Base-by-base conservation (phyloP, 768 basidiomycete genomes). In the Rhizopogon salebrosus region DNA sequence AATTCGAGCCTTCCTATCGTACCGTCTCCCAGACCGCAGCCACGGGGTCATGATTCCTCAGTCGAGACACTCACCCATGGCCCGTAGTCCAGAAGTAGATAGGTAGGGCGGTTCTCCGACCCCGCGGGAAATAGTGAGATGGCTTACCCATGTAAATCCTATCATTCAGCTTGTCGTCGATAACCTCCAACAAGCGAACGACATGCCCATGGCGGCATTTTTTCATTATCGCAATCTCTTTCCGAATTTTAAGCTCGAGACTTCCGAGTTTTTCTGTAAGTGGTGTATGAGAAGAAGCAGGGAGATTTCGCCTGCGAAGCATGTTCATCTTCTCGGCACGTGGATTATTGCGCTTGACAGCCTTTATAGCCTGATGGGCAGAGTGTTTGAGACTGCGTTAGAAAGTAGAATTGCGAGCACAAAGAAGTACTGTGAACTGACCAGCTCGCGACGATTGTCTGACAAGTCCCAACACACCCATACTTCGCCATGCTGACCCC, bases 221-320 rank as follows among this genome's bases (percentile, higher is more conserved):
- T 76, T 98, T 98, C 92, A 99, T 97, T 68, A 98, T 95, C 2
- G 97, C 97, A 54, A 98, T 94, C 72, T 98, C 95, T 68, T 85
- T 87, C 59, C 84, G 79, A 56, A 97, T 92, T 72, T 92, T 92
- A 57, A 83, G 78, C 64, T 92, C 92, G 27, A 83, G 83, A 22
- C 82, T 86, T 53, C 80, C 77, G 38, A 88, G 78, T 55, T 79
- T 79, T 67, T 88, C 86, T 4, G 78, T 79, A n/a, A 90, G 70
- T 23, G 82, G 77, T 0, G 77, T 71, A 54, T 82, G 80, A 14
- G 70, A 64, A 4, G 74, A 65, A 11, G 61, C 59, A 18, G 78
- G 69, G 13, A 75, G 69, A 41, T 78, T 70, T 14, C 77, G 76
- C 35, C 78, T 69, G n/a, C 75, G 71, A 35, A 82, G 70, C 70